These are phyloP conservation scores for Pseudocercospora ulei DNA, from an alignment of 2,329 filamentous ascomycete species.

Conservation along the genomic window DNA sequence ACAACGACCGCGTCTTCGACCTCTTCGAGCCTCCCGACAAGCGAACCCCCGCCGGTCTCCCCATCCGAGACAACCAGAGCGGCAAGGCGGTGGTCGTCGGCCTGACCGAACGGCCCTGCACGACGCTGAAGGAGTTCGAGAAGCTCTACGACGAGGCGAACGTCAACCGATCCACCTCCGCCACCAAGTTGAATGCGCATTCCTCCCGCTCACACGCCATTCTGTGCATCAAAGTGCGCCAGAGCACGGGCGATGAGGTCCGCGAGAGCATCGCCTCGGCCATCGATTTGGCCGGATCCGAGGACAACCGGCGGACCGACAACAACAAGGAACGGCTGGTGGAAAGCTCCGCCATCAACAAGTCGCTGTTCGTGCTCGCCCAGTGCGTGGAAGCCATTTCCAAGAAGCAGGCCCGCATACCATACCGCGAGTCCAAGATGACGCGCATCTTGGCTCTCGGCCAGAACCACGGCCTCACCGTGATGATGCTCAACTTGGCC, in stretches of 20 bases:
- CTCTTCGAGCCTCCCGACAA: conserved; percentile 77
- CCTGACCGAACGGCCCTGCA: conserved; percentile 70
- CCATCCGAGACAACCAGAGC: conserved; percentile 86
- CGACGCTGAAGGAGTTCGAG: conserved; percentile 74
- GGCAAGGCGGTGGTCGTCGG: conserved; percentile 92
- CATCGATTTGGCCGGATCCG: conserved; percentile 89
- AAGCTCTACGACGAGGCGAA: conserved; percentile 80
- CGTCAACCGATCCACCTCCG: conserved; percentile 81
- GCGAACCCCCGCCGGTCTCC: conserved; percentile 68
- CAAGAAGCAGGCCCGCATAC: conserved; percentile 63
- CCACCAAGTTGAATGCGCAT: conserved; percentile 92
- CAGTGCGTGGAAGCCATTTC: conserved; percentile 94
- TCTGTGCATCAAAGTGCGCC: conserved; percentile 75
- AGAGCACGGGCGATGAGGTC: conserved; percentile 58
- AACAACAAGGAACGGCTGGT: conserved; percentile 85
- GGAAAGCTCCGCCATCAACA: conserved; percentile 97
- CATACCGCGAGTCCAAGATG: conserved; percentile 95
- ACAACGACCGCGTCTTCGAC: conserved; percentile 92
- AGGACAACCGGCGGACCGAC: conserved; percentile 88
- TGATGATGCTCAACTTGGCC: conserved; percentile 93
- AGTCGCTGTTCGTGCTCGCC: conserved; percentile 85
- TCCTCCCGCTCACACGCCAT: conserved; percentile 96
- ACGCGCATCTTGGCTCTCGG: conserved; percentile 84
- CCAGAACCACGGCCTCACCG: conserved; percentile 86
- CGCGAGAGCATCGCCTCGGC: conserved; percentile 78